Percentiles rank a stretch among this genome's conserved stretches.
These are phyloP conservation scores for Marchantia paleacea DNA, from an alignment of 225 moss, liverwort and hornwort genomes.

Conservation along the genomic window DNA sequence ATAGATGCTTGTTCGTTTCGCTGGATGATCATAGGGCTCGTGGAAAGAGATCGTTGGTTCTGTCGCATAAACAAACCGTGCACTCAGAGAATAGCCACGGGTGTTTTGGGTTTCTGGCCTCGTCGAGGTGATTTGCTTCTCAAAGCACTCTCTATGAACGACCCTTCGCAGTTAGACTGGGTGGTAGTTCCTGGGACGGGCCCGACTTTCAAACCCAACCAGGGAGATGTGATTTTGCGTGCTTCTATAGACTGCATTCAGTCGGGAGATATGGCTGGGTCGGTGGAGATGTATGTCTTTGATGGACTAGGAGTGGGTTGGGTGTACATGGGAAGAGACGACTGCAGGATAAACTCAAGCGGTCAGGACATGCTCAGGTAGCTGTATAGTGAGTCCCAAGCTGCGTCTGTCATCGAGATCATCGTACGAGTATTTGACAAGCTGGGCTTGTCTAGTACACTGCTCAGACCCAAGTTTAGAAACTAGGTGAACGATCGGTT, in stretches of 20 bases:
- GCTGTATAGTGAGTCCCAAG: background rate
- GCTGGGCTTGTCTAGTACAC: too few relatives aligned
- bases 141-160: slow-evolving; percentile 19
- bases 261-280: slow-evolving; percentile 30
- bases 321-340: slow-evolving; percentile 51
- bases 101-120: slow-evolving; percentile 39
- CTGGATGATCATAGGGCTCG: slow-evolving; percentile 46
- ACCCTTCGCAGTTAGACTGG: slow-evolving; percentile 43
- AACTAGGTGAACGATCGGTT: too few relatives aligned
- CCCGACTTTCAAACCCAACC: slow-evolving; percentile 34
- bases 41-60: slow-evolving; percentile 20
- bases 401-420: background rate
- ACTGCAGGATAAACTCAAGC: slow-evolving; percentile 25
- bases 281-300: slow-evolving; percentile 44
- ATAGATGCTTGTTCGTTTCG: slow-evolving; percentile 17
- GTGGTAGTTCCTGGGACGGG: slow-evolving; percentile 45
- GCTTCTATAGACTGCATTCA: slow-evolving; percentile 17
- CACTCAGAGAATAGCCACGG: slow-evolving; percentile 10
- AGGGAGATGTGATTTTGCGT: slow-evolving; percentile 38
- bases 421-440: background rate
- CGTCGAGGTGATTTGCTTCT: slow-evolving; percentile 40
- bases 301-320: slow-evolving; percentile 41
- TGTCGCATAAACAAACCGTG: slow-evolving; percentile 14
- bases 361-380: slow-evolving; percentile 14
- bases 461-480: too few relatives aligned